phyloP scores from a whole-genome alignment of 2,329 filamentous ascomycete genomes.

The Amesomyces nigricolor region DNA sequence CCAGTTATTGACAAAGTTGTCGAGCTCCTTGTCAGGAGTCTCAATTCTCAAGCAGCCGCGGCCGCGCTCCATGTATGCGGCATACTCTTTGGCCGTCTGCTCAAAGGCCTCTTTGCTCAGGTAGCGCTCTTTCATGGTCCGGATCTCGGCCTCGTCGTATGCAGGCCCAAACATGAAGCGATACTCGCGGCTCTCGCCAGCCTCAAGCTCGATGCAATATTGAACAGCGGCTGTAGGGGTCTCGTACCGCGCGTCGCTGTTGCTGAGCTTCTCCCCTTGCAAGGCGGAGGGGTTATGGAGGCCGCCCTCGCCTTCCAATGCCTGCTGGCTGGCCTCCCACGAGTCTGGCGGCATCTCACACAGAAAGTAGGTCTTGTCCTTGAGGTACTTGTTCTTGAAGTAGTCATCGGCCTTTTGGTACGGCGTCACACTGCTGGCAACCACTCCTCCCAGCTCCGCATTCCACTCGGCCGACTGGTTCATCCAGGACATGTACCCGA shows the following conservation, averaged over 20 bases:
- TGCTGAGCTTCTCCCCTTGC: constrained; percentile 33
- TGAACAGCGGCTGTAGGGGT: constrained; percentile 50
- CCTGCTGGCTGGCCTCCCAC: constrained; percentile 48
- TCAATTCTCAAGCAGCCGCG: constrained; percentile 47
- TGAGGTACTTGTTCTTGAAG: constrained; percentile 51
- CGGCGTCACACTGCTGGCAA: constrained; percentile 49
- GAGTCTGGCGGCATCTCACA: constrained; percentile 46
- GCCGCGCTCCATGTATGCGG: constrained; percentile 45
- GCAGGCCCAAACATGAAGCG: constrained; percentile 53
- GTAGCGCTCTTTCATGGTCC: constrained; percentile 41
- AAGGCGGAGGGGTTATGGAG: constrained; percentile 45
- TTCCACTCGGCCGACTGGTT: constrained; percentile 52
- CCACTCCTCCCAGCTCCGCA: constrained; percentile 42
- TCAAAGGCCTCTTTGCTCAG: constrained; percentile 45
- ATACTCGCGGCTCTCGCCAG: constrained; percentile 40
- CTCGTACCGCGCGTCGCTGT: constrained; percentile 50
- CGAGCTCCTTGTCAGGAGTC: constrained; percentile 48
- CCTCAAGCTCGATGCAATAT: constrained; percentile 40
- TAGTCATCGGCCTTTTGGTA: constrained; percentile 54
- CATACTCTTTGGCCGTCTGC: constrained; percentile 42
- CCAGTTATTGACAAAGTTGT: constrained; percentile 57
- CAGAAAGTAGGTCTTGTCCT: constrained; percentile 53
- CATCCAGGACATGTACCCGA: constrained; percentile 60
- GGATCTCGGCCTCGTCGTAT: constrained; percentile 46
- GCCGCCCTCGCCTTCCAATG: constrained; percentile 52